phyloP scores from a whole-genome alignment of 116 monocot species.

The Dioscorea cayenensis region DNA sequence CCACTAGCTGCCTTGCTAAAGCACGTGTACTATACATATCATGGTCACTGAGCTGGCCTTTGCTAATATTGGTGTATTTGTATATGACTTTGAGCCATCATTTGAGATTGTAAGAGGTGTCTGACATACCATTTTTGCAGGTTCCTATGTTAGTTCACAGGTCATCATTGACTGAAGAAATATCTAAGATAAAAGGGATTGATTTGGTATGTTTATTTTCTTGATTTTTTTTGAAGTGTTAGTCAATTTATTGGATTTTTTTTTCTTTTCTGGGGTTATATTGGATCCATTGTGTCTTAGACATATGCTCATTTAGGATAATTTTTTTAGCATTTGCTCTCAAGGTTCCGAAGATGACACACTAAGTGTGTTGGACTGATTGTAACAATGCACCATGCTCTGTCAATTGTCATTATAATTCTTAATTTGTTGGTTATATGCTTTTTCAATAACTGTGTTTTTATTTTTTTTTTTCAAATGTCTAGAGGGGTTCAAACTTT shows the following conservation, averaged over 20 bases:
- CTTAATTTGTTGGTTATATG: neutral
- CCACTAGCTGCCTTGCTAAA: too few relatives aligned
- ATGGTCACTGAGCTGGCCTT: too few relatives aligned
- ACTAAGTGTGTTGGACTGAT: too few relatives aligned
- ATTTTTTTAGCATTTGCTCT: too few relatives aligned
- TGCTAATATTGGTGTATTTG: neutral
- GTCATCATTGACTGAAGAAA: slow-evolving; percentile 30
- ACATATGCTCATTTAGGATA: too few relatives aligned
- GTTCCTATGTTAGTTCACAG: slow-evolving; percentile 38
- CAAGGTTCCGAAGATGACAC: too few relatives aligned
- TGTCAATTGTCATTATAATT: neutral
- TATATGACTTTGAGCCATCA: neutral
- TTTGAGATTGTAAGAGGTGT: neutral
- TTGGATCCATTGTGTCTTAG: neutral
- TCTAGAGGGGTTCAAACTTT: slow-evolving; percentile 15
- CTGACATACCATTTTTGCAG: slow-evolving; percentile 10
- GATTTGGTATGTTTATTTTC: slow-evolving; percentile 21
- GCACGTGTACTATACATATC: too few relatives aligned
- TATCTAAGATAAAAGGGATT: slow-evolving; percentile 28
- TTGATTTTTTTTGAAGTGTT: neutral
- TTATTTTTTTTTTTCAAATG: neutral
- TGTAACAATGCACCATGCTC: neutral
- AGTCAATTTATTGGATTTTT: neutral
- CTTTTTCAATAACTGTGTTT: neutral
- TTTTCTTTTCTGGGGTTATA: neutral